Conservation (phyloP, 345 rosid genomes). For the Populus davidiana region DNA sequence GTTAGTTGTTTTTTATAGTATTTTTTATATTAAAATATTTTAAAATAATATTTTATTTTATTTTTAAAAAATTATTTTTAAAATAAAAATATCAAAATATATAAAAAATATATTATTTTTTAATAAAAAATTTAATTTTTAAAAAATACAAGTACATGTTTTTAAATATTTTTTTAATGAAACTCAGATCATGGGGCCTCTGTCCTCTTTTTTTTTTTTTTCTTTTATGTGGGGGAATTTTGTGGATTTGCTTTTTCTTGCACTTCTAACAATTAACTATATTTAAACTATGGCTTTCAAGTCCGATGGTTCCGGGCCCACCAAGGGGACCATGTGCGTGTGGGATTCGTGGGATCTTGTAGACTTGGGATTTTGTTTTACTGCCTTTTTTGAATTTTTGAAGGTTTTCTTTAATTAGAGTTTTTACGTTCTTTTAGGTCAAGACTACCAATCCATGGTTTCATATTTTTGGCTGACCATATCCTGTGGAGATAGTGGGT, state of each 20-base stretch:
- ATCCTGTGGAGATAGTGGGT: too few species aligned
- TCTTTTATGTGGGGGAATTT: background rate
- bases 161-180: background rate
- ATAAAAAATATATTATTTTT: too few species aligned
- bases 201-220: slow-evolving; percentile 1
- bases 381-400: background rate
- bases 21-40: too few species aligned
- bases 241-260: background rate
- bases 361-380: slow-evolving; percentile 4
- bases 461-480: too few species aligned
- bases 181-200: slow-evolving; percentile 24
- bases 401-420: background rate
- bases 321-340: slow-evolving; percentile 10
- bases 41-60: too few species aligned
- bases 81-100: too few species aligned
- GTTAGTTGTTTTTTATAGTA: too few species aligned
- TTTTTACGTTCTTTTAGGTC: background rate
- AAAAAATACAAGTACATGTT: too few species aligned
- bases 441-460: too few species aligned
- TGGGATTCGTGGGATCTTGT: background rate
- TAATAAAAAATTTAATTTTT: too few species aligned
- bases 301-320: slow-evolving; percentile 40
- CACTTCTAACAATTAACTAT: slow-evolving; percentile 31
- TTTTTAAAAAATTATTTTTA: too few species aligned
- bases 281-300: slow-evolving; percentile 31